These are phyloP conservation scores for Pyricularia sp. DNA, from an alignment of 2,329 filamentous ascomycete species.

Conservation along the genomic window DNA sequence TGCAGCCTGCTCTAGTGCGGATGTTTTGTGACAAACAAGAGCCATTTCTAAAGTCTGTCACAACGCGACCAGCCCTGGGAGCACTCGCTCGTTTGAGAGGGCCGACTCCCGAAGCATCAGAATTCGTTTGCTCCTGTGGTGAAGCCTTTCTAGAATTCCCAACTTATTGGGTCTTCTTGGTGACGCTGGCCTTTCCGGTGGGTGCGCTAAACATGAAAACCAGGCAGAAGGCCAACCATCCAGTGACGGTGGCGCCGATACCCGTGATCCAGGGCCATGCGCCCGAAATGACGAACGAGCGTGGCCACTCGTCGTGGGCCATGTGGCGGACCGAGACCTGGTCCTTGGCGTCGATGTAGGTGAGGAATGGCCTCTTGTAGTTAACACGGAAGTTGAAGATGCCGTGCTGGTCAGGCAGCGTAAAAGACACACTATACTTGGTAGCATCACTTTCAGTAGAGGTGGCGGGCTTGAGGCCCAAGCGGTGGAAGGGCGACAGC, in stretches of 20 bases:
- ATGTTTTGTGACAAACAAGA: neutral
- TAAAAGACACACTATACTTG: constrained; percentile 64
- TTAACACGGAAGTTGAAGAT: constrained; percentile 98
- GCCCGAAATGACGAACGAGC: constrained; percentile 77
- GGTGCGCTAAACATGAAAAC: constrained; percentile 70
- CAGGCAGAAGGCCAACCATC: constrained; percentile 74
- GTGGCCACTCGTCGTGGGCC: constrained; percentile 91
- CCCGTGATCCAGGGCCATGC: constrained; percentile 93
- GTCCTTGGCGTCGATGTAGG: constrained; percentile 80
- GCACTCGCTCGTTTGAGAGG: neutral
- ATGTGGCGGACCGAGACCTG: constrained; percentile 93
- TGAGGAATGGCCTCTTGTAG: constrained; percentile 91
- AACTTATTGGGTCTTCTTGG: constrained; percentile 35
- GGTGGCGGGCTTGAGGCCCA: constrained; percentile 45
- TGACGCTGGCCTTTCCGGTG: constrained; percentile 16
- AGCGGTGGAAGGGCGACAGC: constrained; percentile 93
- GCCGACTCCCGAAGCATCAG: neutral
- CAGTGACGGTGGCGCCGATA: constrained; percentile 68
- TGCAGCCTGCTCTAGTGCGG: neutral
- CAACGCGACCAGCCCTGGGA: neutral
- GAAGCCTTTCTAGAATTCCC: neutral
- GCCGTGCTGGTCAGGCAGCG: constrained; percentile 87
- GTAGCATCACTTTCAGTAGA: constrained; percentile 50
- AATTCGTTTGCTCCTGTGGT: neutral
- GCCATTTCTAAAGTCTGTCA: neutral